Conservation (phyloP, 2,329 filamentous ascomycete species). For the Emergomyces orientalis region DNA sequence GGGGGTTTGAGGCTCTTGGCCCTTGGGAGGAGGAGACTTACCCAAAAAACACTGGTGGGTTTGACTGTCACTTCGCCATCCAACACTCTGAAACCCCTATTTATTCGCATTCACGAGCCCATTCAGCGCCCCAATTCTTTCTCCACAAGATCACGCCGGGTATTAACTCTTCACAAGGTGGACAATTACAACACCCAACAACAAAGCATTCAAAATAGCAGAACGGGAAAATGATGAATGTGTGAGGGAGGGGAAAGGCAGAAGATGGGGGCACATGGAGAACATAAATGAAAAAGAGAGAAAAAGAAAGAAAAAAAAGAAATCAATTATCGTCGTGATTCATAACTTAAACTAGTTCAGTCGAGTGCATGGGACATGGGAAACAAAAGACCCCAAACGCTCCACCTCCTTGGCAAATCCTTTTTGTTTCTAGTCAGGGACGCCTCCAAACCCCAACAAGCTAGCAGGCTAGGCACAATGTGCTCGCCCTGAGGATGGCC, state of each 20-base stretch:
- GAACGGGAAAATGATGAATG: too few relatives aligned
- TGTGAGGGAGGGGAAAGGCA: too few relatives aligned
- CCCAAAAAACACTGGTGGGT: not conserved
- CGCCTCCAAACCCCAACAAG: not conserved
- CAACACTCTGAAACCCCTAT: not conserved
- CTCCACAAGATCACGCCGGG: not conserved
- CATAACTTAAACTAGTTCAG: too few relatives aligned
- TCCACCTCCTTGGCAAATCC: not conserved
- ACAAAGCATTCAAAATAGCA: too few relatives aligned
- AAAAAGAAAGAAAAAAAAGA: conserved; percentile 11
- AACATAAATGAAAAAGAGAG: conserved; percentile 9
- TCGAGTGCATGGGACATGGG: too few relatives aligned
- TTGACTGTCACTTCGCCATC: not conserved
- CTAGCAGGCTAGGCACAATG: not conserved
- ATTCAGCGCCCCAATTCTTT: not conserved
- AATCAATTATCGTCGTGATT: conserved; percentile 11
- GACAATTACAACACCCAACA: not conserved
- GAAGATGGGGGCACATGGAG: conserved; percentile 10
- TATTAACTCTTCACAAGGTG: not conserved
- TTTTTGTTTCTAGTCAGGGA: conserved; percentile 1
- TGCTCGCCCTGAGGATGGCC: too few relatives aligned
- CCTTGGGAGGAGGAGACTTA: not conserved
- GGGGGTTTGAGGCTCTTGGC: not conserved
- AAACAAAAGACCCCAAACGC: not conserved
- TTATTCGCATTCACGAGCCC: not conserved